Base-by-base conservation (phyloP, 768 basidiomycete species). In the Baorangia bicolor region DNA sequence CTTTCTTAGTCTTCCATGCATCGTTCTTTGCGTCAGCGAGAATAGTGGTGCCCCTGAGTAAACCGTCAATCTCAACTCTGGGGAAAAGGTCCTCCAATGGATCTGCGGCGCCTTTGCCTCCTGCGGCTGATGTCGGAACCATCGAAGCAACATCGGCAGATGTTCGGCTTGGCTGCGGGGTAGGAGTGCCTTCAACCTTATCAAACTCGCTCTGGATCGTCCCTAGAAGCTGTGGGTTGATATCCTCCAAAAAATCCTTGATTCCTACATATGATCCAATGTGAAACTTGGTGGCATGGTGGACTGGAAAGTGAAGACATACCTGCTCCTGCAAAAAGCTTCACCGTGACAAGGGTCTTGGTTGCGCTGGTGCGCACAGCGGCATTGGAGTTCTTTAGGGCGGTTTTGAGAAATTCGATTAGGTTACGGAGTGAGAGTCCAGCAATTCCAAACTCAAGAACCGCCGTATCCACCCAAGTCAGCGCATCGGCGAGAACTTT, bases 1-100 rank as follows among this genome's bases (percentile, higher is more conserved):
- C 96, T 70, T 99, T 99, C 74, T 95, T 88, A 1, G 84, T 85
- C 75, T 98, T 98, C 96, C 96, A 99, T 0, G 93, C 87, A 60
- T 96, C 95, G 62, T 87, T 96, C 75, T 92, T 94, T 11, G 87
- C 79, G 63, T 94, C 92, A 2, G 85, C 78, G 16, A 97, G 73
- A 44, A 95, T 88, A 5, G 86, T 85, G 1, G 92, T 92, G 23
- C 88, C 88, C 59, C 88, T 88, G 51, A 98, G 76, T 25, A 99
- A 72, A 51, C 82, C 78, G 61, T 98, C 95, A 38, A 98, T 77
- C 64, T 99, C 97, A 38, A 98, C 90, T 28, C 97, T 85, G 27
- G 97, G 97, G 70, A 97, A 96, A 38, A 99, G 78, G 45, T 97
- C 94, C 61, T 98, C 97, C 60, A 98, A 67, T 12, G 95, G 85